phyloP scores from a whole-genome alignment of 371 early-diverging fungal species.

The Phascolomyces articulosus region DNA sequence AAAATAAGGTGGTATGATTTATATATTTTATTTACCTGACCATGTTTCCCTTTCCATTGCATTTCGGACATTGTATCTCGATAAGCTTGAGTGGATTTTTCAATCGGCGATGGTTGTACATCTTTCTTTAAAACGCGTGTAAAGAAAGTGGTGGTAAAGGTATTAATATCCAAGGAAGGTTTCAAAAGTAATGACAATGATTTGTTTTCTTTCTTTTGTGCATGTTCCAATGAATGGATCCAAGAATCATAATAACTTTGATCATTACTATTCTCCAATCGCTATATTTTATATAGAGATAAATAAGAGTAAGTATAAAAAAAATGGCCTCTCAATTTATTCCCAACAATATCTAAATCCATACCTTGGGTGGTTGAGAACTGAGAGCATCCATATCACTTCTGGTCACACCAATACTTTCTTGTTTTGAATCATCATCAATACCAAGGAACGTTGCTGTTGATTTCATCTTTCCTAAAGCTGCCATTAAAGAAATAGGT shows the following conservation, averaged over 20 bases:
- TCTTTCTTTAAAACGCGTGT: background rate
- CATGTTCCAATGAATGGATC: slow-evolving; percentile 25
- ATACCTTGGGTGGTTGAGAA: background rate
- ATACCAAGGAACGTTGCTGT: slow-evolving; percentile 55
- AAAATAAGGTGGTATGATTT: too few relatives aligned
- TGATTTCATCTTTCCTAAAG: slow-evolving; percentile 64
- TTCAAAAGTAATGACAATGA: slow-evolving; percentile 22
- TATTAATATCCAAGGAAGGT: slow-evolving; percentile 19
- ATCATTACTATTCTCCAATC: slow-evolving; percentile 6
- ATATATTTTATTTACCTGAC: background rate
- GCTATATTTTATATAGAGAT: background rate
- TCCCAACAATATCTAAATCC: too few relatives aligned
- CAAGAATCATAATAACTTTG: slow-evolving; percentile 28
- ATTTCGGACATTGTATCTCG: background rate
- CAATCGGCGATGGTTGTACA: background rate
- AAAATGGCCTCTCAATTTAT: too few relatives aligned
- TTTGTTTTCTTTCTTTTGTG: slow-evolving; percentile 31
- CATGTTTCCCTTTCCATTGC: background rate
- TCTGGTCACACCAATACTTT: slow-evolving; percentile 27
- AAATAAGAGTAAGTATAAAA: too few relatives aligned
- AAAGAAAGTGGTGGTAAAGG: slow-evolving; percentile 40
- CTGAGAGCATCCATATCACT: slow-evolving; percentile 39
- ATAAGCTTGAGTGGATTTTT: background rate
- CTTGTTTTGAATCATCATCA: slow-evolving; percentile 14
- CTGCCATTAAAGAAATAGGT: slow-evolving; percentile 69